Percentiles rank a stretch among this genome's conserved stretches.
Evolutionary conservation across 1,284 basidiomycete genomes (phyloP).

Genomic region (Prillingera fragicola): DNA sequence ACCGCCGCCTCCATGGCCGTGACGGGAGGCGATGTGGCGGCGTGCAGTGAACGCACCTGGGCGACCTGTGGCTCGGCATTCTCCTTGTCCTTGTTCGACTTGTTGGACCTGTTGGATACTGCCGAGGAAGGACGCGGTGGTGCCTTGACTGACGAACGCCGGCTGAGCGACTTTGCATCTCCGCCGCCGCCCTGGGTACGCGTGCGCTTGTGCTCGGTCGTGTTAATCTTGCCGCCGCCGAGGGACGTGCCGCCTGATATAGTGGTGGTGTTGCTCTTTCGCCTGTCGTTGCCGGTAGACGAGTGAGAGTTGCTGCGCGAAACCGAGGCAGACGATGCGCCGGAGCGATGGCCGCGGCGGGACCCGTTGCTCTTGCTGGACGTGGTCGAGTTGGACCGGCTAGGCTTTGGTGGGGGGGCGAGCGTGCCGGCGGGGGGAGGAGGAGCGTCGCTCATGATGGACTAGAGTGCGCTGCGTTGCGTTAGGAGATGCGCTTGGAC

Average conservation of each 20-base stretch:
- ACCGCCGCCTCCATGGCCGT: conserved; percentile 41
- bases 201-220: conserved; percentile 9
- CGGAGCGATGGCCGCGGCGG: conserved; percentile 18
- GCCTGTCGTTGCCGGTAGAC: conserved; percentile 18
- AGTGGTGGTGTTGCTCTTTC: conserved; percentile 34
- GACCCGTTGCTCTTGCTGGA: conserved; percentile 22
- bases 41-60: conserved; percentile 25
- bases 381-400: conserved; percentile 24
- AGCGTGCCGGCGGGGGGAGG: too few species aligned
- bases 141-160: conserved; percentile 10
- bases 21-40: conserved; percentile 27
- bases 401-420: conserved; percentile 20
- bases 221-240: conserved; percentile 11
- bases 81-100: conserved; percentile 14
- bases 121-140: neutral
- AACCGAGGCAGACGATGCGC: conserved; percentile 18
- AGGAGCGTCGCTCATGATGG: too few species aligned
- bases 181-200: conserved; percentile 17
- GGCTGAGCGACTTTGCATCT: conserved; percentile 14
- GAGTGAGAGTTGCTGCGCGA: conserved; percentile 36
- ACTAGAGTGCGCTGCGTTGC: conserved; percentile 7
- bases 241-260: conserved; percentile 39
- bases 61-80: conserved; percentile 8
- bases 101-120: conserved; percentile 2
- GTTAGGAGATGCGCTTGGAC: neutral